phyloP scores from a whole-genome alignment of 257 asterid genomes.

The Voacanga thouarsii region DNA sequence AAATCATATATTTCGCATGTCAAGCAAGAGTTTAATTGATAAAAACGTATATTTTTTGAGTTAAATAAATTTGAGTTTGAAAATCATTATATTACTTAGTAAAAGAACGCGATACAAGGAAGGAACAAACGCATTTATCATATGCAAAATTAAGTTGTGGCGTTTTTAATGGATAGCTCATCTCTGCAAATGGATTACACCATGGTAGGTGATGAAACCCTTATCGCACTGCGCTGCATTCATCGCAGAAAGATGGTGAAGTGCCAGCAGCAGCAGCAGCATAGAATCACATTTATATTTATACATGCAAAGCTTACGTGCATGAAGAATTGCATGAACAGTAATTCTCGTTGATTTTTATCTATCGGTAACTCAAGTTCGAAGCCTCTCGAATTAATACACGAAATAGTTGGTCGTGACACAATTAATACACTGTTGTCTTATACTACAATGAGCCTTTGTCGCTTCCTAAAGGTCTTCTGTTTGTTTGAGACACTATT shows the following conservation, averaged over 20 bases:
- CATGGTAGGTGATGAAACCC: background rate
- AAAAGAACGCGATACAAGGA: too few species aligned
- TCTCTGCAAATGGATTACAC: background rate
- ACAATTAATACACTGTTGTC: constrained; percentile 19
- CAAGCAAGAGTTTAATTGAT: too few species aligned
- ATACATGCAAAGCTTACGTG: constrained; percentile 23
- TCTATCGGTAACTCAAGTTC: background rate
- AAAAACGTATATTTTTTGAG: too few species aligned
- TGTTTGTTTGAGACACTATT: constrained; percentile 7
- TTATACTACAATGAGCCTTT: constrained; percentile 26
- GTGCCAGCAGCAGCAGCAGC: background rate
- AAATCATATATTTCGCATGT: too few species aligned
- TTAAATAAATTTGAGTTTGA: too few species aligned
- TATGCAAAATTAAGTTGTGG: too few species aligned
- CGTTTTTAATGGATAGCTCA: background rate
- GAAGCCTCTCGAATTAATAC: background rate
- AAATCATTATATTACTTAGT: too few species aligned
- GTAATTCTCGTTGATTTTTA: constrained; percentile 2
- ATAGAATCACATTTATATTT: constrained; percentile 4
- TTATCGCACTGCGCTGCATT: background rate
- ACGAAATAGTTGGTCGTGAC: constrained; percentile 21
- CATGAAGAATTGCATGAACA: constrained; percentile 17
- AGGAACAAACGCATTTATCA: too few species aligned
- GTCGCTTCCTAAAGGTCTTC: constrained; percentile 28
- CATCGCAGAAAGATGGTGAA: background rate